Evolutionary conservation across 306 rosid species (phyloP).

Genomic region (Vicia sativa): DNA sequence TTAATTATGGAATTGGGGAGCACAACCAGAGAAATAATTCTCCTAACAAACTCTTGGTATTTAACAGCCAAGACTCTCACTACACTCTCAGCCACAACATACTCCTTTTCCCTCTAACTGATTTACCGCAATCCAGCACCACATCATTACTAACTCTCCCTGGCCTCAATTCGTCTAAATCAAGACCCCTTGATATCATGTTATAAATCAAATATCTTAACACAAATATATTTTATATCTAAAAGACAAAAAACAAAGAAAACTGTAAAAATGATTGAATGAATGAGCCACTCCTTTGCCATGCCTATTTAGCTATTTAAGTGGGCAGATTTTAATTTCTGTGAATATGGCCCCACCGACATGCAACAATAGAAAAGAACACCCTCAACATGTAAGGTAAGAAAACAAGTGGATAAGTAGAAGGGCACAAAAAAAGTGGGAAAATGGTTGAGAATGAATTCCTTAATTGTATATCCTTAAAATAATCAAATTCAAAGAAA

Average conservation of each 20-base stretch:
- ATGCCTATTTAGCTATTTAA: slow-evolving; percentile 28
- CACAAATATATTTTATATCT: slow-evolving; percentile 3
- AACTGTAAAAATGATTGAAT: slow-evolving; percentile 18
- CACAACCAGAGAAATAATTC: too few relatives aligned
- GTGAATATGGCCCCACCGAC: not conserved
- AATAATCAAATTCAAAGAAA: slow-evolving; percentile 23
- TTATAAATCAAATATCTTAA: not conserved
- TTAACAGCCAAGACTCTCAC: too few relatives aligned
- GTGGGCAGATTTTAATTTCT: slow-evolving; percentile 12
- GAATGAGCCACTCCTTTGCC: slow-evolving; percentile 5
- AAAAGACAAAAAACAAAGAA: slow-evolving; percentile 10
- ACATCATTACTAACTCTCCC: too few relatives aligned
- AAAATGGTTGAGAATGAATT: slow-evolving; percentile 17
- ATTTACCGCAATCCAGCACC: too few relatives aligned
- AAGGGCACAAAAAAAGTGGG: slow-evolving; percentile 3
- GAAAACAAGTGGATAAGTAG: slow-evolving; percentile 18
- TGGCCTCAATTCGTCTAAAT: not conserved
- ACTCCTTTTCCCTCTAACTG: too few relatives aligned
- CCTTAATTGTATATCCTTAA: slow-evolving; percentile 4
- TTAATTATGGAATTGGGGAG: too few relatives aligned
- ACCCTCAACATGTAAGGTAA: not conserved
- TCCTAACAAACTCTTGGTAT: too few relatives aligned
- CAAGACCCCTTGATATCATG: slow-evolving; percentile 6
- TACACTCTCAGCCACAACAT: too few relatives aligned
- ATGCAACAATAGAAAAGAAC: slow-evolving; percentile 25